Conservation (phyloP, 352 stramenopile species). For the Pythium biforme region DNA sequence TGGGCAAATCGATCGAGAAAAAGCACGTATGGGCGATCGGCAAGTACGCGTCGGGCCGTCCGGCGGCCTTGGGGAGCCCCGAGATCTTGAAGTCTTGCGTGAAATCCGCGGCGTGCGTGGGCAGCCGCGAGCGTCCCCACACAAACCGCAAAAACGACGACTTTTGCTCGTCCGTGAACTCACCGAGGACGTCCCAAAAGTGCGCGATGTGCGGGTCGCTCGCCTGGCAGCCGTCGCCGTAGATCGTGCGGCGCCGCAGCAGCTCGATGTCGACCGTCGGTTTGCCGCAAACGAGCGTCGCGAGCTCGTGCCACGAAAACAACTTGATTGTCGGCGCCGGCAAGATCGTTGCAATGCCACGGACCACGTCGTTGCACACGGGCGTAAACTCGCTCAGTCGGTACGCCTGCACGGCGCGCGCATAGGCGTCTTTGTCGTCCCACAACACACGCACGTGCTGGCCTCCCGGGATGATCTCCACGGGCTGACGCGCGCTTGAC, state of each 20-base stretch:
- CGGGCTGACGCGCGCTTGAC: conserved; percentile 71
- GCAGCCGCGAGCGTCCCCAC: conserved; percentile 87
- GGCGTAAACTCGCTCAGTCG: conserved; percentile 79
- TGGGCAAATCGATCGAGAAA: conserved; percentile 86
- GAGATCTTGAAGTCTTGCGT: conserved; percentile 91
- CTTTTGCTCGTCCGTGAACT: conserved; percentile 89
- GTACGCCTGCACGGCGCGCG: conserved; percentile 71
- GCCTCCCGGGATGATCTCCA: conserved; percentile 85
- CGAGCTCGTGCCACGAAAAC: conserved; percentile 88
- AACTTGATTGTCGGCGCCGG: conserved; percentile 71
- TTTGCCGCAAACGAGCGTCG: conserved; percentile 90
- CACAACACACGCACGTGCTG: conserved; percentile 81
- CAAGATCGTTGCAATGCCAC: conserved; percentile 86
- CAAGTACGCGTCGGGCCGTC: conserved; percentile 78
- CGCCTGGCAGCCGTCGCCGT: conserved; percentile 86
- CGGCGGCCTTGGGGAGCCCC: conserved; percentile 71
- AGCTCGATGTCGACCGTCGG: conserved; percentile 86
- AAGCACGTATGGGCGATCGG: conserved; percentile 89
- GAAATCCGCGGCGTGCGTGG: conserved; percentile 85
- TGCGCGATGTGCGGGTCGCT: conserved; percentile 84
- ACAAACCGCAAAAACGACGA: conserved; percentile 89
- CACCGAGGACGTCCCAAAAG: conserved; percentile 89
- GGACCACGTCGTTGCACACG: conserved; percentile 66
- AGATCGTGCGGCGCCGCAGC: conserved; percentile 85
- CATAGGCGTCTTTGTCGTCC: conserved; percentile 89